These are phyloP conservation scores for Cucurbita argyrosperma DNA, from an alignment of 306 rosid species.

Conservation along the genomic window DNA sequence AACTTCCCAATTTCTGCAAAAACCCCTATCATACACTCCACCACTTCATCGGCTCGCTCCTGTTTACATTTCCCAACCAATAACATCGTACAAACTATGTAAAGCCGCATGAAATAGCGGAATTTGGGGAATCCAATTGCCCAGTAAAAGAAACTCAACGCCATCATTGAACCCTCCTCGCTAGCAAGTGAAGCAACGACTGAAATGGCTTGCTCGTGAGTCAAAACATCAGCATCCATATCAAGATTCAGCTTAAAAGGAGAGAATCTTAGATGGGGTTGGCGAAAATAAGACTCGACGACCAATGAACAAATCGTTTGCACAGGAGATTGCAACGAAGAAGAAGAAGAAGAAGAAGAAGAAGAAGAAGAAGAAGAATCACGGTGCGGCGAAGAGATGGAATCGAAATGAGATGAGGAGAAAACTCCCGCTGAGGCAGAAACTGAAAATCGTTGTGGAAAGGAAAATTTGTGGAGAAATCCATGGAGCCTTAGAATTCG, in stretches of 20 bases:
- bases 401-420: constrained; percentile 1
- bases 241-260: constrained; percentile 38
- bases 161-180: constrained; percentile 66
- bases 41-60: constrained; percentile 55
- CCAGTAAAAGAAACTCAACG: constrained; percentile 66
- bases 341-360: constrained; percentile 12
- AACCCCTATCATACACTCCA: constrained; percentile 45
- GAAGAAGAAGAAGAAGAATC: constrained; percentile 14
- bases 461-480: constrained; percentile 14
- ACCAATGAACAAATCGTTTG: constrained; percentile 41
- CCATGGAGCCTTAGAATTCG: constrained; percentile 28
- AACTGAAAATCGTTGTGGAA: not conserved
- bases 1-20: constrained; percentile 59
- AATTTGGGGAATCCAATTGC: constrained; percentile 42
- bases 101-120: constrained; percentile 50
- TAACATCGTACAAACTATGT: constrained; percentile 47
- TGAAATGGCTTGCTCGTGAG: constrained; percentile 49
- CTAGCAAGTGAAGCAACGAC: constrained; percentile 56
- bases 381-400: constrained; percentile 10
- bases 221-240: constrained; percentile 31
- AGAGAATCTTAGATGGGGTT: constrained; percentile 21
- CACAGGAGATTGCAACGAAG: constrained; percentile 32
- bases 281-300: constrained; percentile 35
- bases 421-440: constrained; percentile 15
- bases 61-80: constrained; percentile 39